Evolutionary conservation across 208 protist genomes (phyloP), one percentile per base, ranked within the genome.

Genomic region (Herpetomonas tarakana): DNA sequence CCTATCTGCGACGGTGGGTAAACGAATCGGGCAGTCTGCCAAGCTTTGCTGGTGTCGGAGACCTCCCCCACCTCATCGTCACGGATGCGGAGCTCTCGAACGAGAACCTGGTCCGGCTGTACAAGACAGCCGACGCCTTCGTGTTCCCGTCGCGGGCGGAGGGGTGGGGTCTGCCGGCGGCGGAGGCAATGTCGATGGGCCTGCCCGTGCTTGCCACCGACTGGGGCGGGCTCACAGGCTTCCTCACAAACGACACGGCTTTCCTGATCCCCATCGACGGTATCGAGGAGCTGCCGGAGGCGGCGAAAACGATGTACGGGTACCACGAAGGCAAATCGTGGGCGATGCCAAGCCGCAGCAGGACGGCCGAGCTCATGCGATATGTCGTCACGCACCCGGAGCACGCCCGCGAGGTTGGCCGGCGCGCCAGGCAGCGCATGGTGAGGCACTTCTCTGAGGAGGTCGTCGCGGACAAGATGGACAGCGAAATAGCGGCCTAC

Each of bases 81-180:
- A 53, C 75, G 14, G 50, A 39, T 24, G 59, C 71, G 11, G n/a
- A 47, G 1, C 4, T 71, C 19, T 31, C 26, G 7, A 30, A 16
- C 11, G 16, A 11, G 0, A 26, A 65, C 24, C 51, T 97, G 62
- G 71, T 74, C 12, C 27, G 56, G 25, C 58, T 97, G 58, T 97
- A 97, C 68, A 53, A 52, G 4, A 64, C 66, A 18, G 71, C 58
- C 6, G 76, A 97, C 65, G 76, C 74, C n/a, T 95, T 97, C 60
- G 86, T 98, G 18, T 57, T 96, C 3, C 86, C 94, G 2, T 82
- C 68, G 12, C 74, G 82, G 21, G 92, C 83, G n/a, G 94, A 88
- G 61, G 81, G 78, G 11, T 88, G 77, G 81, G 77, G 77, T 0
- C 61, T 86, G 51, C 81, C 81, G 11, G 46, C 65, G 11, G 56